Evolutionary conservation across 2,329 filamentous ascomycete genomes (phyloP).

Genomic region (Fusarium temperatum): DNA sequence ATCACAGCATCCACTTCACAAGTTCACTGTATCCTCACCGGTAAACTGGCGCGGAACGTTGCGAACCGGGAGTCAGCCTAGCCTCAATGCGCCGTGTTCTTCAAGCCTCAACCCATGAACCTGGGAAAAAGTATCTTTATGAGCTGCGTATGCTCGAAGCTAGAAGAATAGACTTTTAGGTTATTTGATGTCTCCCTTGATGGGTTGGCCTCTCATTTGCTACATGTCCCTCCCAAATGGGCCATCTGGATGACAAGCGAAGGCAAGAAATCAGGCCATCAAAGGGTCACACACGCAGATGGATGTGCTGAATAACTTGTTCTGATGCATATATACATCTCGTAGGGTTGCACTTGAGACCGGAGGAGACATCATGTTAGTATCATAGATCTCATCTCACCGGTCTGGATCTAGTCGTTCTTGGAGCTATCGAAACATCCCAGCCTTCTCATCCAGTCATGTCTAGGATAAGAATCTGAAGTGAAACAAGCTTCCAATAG

Average conservation of each 20-base stretch:
- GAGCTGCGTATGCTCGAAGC: background rate
- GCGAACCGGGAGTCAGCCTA: constrained; percentile 24
- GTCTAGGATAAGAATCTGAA: background rate
- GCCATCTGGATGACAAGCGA: constrained; percentile 8
- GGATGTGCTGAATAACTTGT: constrained; percentile 15
- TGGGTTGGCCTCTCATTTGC: constrained; percentile 9
- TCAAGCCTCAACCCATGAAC: constrained; percentile 12
- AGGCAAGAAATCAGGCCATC: constrained; percentile 23
- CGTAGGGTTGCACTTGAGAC: constrained; percentile 20
- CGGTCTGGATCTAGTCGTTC: constrained; percentile 10
- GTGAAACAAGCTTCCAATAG: constrained; percentile 1
- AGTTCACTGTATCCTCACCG: background rate
- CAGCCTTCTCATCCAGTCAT: background rate
- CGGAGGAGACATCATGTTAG: background rate
- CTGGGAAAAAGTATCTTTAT: constrained; percentile 5
- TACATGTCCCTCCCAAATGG: constrained; percentile 15
- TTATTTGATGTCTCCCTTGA: constrained; percentile 18
- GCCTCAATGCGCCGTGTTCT: background rate
- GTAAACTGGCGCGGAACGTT: constrained; percentile 11
- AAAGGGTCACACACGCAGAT: constrained; percentile 24
- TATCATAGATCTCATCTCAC: constrained; percentile 35
- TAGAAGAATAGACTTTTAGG: constrained; percentile 30
- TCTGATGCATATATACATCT: constrained; percentile 8
- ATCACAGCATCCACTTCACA: background rate
- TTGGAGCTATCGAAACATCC: background rate